Evolutionary conservation across 2,329 filamentous ascomycete genomes (phyloP), one percentile per base, ranked within the genome.

Genomic region (Calonectria pteridis): DNA sequence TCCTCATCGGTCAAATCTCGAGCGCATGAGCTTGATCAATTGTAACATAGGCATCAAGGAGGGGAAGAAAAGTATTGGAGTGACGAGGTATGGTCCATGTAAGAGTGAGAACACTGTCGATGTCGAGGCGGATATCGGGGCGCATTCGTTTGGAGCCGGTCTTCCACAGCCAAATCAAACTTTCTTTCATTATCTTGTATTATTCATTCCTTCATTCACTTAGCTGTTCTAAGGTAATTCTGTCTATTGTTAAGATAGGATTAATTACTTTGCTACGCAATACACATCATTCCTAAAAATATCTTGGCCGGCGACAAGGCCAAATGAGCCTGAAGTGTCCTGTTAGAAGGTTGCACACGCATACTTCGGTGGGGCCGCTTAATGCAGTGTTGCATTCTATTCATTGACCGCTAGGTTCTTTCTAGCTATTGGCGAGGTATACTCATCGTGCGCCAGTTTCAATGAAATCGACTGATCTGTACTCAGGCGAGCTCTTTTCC

Each of bases 1-100:
- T 69, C 29, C 67, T 69, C 16, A 62, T 69, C 31, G 40, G 53
- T 43, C 14, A 62, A 26, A 69, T 69, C 11, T 40, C 35, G 16
- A 29, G 35, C 16, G 23, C 35, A 7, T 63, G 31, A 35, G 20
- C 16, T 9, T 53, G 4, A 7, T 3, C 7, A 3, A 29, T 2
- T 10, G 6, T 2, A 31, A 18, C 6, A 2, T 3, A 4, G 26
- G 7, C 50, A 31, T 11, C 2, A 13, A 26, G 13, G n/a, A 50
- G 28, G 46, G 3, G 28, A 3, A 28, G 11, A 2, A 18, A 28
- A 13, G 2, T 20, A 1, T 20, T 28, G 6, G 6, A 23, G 6
- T 14, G n/a, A 26, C 2, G 6, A 23, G 6, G 28, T 6, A 26
- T 6, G n/a, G 11, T 23, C 23, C 9, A 28, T 1, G 46, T 6